Conservation (phyloP, 345 rosid genomes). For the Lepidium sativum region DNA sequence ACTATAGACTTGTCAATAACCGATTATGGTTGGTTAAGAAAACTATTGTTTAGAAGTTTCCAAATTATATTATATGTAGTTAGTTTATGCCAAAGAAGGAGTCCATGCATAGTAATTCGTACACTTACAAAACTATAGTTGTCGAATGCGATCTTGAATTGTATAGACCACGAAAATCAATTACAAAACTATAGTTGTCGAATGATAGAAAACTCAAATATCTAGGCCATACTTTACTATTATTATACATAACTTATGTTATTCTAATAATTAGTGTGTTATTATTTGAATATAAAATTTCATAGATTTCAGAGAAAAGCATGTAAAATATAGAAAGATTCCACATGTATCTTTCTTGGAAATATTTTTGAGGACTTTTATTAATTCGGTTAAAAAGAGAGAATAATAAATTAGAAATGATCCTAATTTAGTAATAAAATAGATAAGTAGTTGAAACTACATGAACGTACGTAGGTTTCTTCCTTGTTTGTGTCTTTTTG, state of each 20-base stretch:
- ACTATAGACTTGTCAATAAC: not conserved
- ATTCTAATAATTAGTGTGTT: not conserved
- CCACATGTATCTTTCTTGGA: not conserved
- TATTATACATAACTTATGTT: not conserved
- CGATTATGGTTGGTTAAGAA: not conserved
- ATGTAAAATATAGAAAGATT: not conserved
- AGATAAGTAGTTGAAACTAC: not conserved
- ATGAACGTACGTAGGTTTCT: not conserved
- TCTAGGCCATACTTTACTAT: not conserved
- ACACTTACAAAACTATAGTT: too few relatives aligned
- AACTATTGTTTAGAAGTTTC: not conserved
- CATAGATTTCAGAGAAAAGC: not conserved
- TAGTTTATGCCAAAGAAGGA: not conserved
- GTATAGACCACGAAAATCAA: not conserved
- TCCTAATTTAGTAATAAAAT: not conserved
- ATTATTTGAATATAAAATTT: not conserved
- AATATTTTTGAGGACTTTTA: not conserved
- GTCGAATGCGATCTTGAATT: not conserved
- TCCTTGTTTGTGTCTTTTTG: constrained; percentile 8
- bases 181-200: not conserved
- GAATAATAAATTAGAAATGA: not conserved
- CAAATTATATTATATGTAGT: not conserved
- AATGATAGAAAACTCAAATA: not conserved
- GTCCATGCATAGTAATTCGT: not conserved
- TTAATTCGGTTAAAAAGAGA: not conserved